Conservation (phyloP, 805 yeast species). For the Cyberlindnera xylosilytica region DNA sequence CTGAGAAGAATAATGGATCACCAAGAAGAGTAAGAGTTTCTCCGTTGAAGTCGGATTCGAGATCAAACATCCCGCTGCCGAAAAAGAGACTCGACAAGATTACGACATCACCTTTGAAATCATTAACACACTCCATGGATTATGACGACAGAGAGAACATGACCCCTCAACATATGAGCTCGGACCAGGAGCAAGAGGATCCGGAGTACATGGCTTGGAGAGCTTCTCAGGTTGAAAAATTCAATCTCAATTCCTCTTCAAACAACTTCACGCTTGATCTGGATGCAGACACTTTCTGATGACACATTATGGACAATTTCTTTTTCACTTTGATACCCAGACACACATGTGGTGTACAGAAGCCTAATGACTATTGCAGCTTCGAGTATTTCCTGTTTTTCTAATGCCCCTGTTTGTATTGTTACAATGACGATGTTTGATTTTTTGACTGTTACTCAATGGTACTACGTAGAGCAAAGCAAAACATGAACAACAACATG, state of each 20-base stretch:
- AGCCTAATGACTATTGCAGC: too few relatives aligned
- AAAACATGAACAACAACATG: too few relatives aligned
- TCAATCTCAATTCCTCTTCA: conserved; percentile 18
- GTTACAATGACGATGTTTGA: too few relatives aligned
- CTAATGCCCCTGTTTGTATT: too few relatives aligned
- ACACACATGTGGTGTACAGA: too few relatives aligned
- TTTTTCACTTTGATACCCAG: background rate
- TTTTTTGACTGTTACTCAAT: too few relatives aligned
- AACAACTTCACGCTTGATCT: conserved; percentile 6
- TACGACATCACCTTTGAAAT: conserved; percentile 27
- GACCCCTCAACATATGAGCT: conserved; percentile 7
- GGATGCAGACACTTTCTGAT: conserved; percentile 21
- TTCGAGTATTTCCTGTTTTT: too few relatives aligned
- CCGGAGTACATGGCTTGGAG: conserved; percentile 27
- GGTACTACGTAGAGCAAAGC: background rate
- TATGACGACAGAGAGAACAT: conserved; percentile 10
- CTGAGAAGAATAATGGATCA: conserved; percentile 14
- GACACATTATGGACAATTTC: conserved; percentile 6
- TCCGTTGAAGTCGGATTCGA: conserved; percentile 18
- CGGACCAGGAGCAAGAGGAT: conserved; percentile 20
- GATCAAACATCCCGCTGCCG: conserved; percentile 12
- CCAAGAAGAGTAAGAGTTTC: conserved; percentile 15
- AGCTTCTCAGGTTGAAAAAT: conserved; percentile 25
- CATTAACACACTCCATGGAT: conserved; percentile 19
- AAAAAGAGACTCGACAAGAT: conserved; percentile 13